These are phyloP conservation scores for Zea luxurians DNA, from an alignment of 176 grass and related monocot species.

Conservation along the genomic window DNA sequence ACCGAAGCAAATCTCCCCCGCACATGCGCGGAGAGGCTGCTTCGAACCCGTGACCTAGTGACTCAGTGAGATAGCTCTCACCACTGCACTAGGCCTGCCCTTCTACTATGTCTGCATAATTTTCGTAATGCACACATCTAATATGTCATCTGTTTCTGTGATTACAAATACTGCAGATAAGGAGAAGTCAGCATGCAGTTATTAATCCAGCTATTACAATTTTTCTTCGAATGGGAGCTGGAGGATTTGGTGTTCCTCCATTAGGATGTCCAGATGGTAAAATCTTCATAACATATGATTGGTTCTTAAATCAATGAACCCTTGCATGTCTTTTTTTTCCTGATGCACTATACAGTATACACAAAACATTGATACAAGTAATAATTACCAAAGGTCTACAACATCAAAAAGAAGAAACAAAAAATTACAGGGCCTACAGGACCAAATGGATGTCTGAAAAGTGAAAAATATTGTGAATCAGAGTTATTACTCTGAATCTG, in stretches of 20 bases:
- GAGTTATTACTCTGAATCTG: neutral
- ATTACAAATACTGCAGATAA: conserved; percentile 66
- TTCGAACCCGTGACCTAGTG: too few relatives aligned
- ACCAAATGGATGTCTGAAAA: neutral
- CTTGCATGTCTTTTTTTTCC: neutral
- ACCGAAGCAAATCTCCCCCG: too few relatives aligned
- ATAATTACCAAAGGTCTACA: neutral
- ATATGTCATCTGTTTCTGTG: conserved; percentile 31
- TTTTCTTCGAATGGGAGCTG: conserved; percentile 88
- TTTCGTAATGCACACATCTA: conserved; percentile 18
- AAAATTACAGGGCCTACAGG: neutral
- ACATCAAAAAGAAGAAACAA: neutral
- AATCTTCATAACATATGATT: conserved; percentile 11
- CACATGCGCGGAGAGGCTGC: too few relatives aligned
- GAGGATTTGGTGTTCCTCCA: conserved; percentile 92
- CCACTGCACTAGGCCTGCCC: too few relatives aligned
- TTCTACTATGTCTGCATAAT: conserved; percentile 21
- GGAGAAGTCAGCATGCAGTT: conserved; percentile 86
- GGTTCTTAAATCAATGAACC: neutral
- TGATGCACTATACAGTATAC: neutral
- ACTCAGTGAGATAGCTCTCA: too few relatives aligned
- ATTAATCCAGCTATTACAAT: conserved; percentile 99
- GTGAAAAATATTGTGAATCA: neutral
- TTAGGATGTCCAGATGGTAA: conserved; percentile 91
- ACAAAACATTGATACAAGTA: conserved; percentile 10